phyloP scores from a whole-genome alignment of 106 monocot species.

The Agapanthus africanus region DNA sequence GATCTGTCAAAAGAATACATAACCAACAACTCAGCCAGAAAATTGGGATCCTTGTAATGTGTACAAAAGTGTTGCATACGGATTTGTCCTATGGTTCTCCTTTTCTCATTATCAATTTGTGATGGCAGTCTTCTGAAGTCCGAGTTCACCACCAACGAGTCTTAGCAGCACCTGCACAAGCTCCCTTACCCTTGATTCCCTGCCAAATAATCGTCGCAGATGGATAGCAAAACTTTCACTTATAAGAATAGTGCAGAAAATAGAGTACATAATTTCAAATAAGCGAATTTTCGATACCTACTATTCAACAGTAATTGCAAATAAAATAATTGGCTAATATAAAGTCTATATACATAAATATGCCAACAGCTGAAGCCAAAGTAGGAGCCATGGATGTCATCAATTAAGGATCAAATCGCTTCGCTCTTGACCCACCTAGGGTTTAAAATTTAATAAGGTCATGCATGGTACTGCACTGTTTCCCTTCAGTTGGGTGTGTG shows the following conservation, averaged over 20 bases:
- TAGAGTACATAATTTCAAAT: neutral
- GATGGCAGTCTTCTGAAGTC: neutral
- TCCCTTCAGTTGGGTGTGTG: too few relatives aligned
- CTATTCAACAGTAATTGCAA: neutral
- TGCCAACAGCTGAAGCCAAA: too few relatives aligned
- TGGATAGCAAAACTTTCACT: neutral
- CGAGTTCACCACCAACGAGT: conserved; percentile 1
- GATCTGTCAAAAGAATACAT: neutral
- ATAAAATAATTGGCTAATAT: neutral
- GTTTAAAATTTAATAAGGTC: too few relatives aligned
- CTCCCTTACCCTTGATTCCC: conserved; percentile 7
- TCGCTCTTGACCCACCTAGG: too few relatives aligned
- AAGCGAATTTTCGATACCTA: neutral
- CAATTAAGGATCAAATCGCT: too few relatives aligned
- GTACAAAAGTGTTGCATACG: too few relatives aligned
- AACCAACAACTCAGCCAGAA: neutral
- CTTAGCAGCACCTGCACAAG: conserved; percentile 2
- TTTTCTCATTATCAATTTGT: neutral
- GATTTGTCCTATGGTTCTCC: too few relatives aligned
- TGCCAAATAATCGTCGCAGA: neutral
- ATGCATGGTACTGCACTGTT: too few relatives aligned
- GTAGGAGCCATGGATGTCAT: too few relatives aligned
- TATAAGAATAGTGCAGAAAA: neutral
- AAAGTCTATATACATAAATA: neutral
- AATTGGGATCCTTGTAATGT: neutral